Evolutionary conservation across 495 filamentous ascomycete species (phyloP).

Genomic region (Podospora pseudopauciseta): DNA sequence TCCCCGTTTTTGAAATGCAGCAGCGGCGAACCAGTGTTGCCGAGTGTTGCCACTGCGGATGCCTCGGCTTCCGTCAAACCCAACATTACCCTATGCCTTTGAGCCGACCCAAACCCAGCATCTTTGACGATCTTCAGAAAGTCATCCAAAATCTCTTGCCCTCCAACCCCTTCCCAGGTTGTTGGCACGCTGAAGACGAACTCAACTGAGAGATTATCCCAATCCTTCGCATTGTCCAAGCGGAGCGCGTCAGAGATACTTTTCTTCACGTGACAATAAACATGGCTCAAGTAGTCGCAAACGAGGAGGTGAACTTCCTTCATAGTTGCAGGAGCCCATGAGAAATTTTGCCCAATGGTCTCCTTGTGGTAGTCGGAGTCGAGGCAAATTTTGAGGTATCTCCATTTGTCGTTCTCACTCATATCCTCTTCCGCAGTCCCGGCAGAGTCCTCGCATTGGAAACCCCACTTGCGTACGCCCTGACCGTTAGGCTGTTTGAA

Average conservation of each 20-base stretch:
- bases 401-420: constrained; percentile 26
- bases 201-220: constrained; percentile 51
- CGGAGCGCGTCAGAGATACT: constrained; percentile 34
- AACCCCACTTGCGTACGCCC: constrained; percentile 47
- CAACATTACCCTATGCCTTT: constrained; percentile 49
- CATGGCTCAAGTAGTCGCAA: constrained; percentile 50
- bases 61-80: constrained; percentile 69
- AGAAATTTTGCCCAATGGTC: constrained; percentile 36
- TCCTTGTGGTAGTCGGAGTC: constrained; percentile 38
- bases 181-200: constrained; percentile 68
- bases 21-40: constrained; percentile 29
- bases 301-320: constrained; percentile 53
- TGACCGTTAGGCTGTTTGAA: constrained; percentile 43
- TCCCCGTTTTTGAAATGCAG: constrained; percentile 30
- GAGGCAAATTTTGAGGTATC: constrained; percentile 61
- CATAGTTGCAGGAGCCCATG: constrained; percentile 29
- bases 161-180: constrained; percentile 51
- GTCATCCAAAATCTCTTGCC: constrained; percentile 53
- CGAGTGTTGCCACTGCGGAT: constrained; percentile 48
- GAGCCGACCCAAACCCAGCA: constrained; percentile 50
- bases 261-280: constrained; percentile 54
- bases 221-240: constrained; percentile 34
- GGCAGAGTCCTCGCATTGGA: constrained; percentile 43
- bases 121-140: constrained; percentile 48
- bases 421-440: constrained; percentile 24